Evolutionary conservation across 495 filamentous ascomycete genomes (phyloP), one percentile per base, ranked within the genome.

Genomic region (Cenococcum geophilum): DNA sequence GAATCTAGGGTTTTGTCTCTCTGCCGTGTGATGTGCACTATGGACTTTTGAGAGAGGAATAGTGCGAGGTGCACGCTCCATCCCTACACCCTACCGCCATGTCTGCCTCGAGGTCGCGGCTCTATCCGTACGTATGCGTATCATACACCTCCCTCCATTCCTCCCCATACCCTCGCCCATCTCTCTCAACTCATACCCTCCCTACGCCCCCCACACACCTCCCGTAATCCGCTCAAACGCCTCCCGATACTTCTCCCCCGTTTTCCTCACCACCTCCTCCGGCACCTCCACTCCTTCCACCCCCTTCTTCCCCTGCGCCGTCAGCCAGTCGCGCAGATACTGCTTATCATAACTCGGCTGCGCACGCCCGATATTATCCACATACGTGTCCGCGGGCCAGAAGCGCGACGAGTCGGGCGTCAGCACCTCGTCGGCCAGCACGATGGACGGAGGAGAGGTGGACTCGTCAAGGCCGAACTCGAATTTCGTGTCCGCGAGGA

Each of bases 281-380:
- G 81, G 84, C 77, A 95, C 83, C 51, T 75, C 75, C 14, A 91
- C 84, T 8, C 84, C 83, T 27, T 82, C 73, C 73, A 86, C 86
- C 4, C 86, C 86, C 75, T 89, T 86, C 40, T 92, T 69, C 0
- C 87, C 88, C 58, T 84, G 76, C 40, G 66, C 68, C 0, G 82
- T 86, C 71, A 98, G 73, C 91, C 92, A 98, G 74, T 97, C 86
- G 21, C 92, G 78, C 69, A 97, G 65, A 66, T 81, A 87, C 80
- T 97, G 93, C 81, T 98, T 97, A 71, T 97, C 92, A 58, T 86
- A 92, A 74, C 87, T 92, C 56, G 83, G 77, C 77, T 96, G 91
- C 21, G 87, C 79, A 37, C 78, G 77, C 0, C 92, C 92, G 8
- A 68, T 58, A 60, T 65, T 58, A 34, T 85, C 73, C 66, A 82